Conservation (phyloP, 768 basidiomycete genomes). For the Mycena floridula region DNA sequence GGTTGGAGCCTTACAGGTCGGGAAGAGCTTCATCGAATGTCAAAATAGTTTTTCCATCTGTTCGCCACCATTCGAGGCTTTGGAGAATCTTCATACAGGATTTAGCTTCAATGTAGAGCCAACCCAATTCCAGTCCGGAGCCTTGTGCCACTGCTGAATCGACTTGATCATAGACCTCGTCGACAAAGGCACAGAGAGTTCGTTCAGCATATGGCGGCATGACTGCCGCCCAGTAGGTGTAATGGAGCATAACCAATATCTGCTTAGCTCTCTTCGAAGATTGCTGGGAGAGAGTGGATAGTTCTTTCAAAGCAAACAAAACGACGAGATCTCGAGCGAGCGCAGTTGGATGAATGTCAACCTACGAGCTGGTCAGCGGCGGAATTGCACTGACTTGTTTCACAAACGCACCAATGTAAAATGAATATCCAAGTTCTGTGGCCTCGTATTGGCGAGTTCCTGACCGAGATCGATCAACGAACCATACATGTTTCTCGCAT, state of each 20-base stretch:
- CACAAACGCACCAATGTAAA: background rate
- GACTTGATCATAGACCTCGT: background rate
- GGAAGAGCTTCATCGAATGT: conserved; percentile 1
- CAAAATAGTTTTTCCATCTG: conserved; percentile 1
- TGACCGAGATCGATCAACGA: background rate
- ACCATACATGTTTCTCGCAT: conserved; percentile 1
- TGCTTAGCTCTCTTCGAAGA: background rate
- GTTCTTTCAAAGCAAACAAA: background rate
- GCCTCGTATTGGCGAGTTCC: background rate
- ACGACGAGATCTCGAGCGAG: background rate
- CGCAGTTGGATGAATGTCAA: background rate
- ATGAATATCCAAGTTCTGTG: background rate
- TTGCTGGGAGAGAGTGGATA: background rate
- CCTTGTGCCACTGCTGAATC: background rate
- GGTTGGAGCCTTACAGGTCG: background rate
- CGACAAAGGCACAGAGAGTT: background rate
- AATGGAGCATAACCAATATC: conserved; percentile 4
- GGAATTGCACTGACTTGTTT: too few relatives aligned
- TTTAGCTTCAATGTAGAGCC: background rate
- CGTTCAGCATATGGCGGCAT: conserved; percentile 1
- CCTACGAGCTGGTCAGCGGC: background rate
- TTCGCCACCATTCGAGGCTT: background rate
- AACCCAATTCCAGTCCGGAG: background rate
- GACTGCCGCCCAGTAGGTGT: background rate
- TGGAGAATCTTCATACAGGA: background rate